These are phyloP conservation scores for Paracoccidioides lutzii DNA, from an alignment of 2,329 filamentous ascomycete species.

Conservation along the genomic window DNA sequence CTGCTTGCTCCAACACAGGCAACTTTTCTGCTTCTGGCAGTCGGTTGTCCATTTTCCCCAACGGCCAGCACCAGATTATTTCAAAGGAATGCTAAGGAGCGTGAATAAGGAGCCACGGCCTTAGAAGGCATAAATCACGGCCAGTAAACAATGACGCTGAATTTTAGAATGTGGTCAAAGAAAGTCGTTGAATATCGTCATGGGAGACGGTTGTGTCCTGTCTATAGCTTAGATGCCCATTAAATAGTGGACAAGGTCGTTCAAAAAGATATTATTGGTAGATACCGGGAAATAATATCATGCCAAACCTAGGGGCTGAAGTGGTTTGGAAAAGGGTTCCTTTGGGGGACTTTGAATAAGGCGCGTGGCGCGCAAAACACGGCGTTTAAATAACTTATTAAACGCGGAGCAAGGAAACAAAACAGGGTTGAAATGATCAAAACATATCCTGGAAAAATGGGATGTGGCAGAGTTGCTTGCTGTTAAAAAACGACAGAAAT, in stretches of 20 bases:
- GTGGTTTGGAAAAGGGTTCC: background rate
- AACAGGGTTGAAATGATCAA: background rate
- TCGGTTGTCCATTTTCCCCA: conserved; percentile 8
- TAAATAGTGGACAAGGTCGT: background rate
- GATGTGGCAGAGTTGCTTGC: background rate
- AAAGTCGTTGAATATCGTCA: background rate
- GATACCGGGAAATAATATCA: background rate
- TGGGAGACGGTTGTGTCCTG: background rate
- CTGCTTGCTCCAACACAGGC: conserved; percentile 6
- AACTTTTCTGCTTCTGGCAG: conserved; percentile 7
- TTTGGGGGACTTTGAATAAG: background rate
- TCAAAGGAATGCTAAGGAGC: background rate
- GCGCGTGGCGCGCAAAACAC: background rate
- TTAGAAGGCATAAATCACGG: background rate
- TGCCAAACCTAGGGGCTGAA: background rate
- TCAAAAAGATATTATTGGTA: background rate
- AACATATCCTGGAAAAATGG: background rate
- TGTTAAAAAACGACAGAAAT: background rate
- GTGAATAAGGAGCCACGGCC: background rate
- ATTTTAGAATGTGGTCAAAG: background rate
- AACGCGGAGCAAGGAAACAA: background rate
- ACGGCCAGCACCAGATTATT: background rate
- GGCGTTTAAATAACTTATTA: background rate
- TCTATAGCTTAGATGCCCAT: background rate
- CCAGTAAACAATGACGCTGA: background rate